Evolutionary conservation across 371 early-diverging fungal species (phyloP).

Genomic region (Choanephora cucurbitarum): DNA sequence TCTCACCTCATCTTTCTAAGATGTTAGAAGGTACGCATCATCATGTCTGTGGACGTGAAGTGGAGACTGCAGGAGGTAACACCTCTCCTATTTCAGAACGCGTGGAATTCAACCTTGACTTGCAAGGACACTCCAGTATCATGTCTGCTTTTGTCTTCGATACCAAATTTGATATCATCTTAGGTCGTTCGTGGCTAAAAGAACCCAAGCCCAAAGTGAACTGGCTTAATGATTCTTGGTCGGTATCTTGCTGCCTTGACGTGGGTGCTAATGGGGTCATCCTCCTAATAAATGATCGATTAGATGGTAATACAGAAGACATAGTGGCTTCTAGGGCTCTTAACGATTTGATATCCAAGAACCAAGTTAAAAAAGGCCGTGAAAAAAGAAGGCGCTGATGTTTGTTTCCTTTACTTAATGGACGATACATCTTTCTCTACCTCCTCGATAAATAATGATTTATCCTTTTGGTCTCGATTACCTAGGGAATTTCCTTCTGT

Average conservation of each 20-base stretch:
- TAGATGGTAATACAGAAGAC: too few relatives aligned
- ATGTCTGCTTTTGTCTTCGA: constrained; percentile 5
- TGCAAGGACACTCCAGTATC: too few relatives aligned
- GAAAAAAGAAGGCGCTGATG: not conserved
- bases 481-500: too few relatives aligned
- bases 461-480: too few relatives aligned
- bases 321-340: too few relatives aligned
- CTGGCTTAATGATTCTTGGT: constrained; percentile 12
- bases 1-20: too few relatives aligned
- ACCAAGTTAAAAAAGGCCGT: not conserved
- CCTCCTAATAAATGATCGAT: not conserved
- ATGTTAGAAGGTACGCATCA: not conserved
- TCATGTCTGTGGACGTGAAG: not conserved
- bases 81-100: not conserved
- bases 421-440: too few relatives aligned
- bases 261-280: not conserved
- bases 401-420: too few relatives aligned
- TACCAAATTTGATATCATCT: constrained; percentile 15
- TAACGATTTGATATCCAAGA: not conserved
- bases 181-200: constrained; percentile 14
- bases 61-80: constrained; percentile 9
- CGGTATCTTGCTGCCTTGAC: not conserved
- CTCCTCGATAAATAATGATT: too few relatives aligned
- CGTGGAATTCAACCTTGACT: not conserved
- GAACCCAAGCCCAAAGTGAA: constrained; percentile 2